A percentile compares a stretch with the other conserved stretches of the same genome.
Conservation (phyloP, 495 filamentous ascomycete genomes). For the Xylaria nigripes region DNA sequence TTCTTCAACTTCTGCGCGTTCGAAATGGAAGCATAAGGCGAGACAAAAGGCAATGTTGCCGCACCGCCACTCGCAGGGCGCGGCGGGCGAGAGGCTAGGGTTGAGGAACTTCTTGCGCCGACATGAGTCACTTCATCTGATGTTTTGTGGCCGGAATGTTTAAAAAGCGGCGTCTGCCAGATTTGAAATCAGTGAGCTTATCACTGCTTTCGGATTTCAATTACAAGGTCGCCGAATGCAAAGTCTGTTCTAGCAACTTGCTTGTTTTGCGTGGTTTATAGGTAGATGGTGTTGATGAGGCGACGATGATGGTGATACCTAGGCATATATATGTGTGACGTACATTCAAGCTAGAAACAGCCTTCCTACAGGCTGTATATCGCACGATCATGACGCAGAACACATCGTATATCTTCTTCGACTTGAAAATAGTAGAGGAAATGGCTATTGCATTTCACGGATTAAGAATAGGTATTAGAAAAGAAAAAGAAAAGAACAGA, state of each 20-base stretch:
- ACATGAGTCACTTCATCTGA: constrained; percentile 7
- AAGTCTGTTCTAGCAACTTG: not conserved
- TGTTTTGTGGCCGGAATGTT: constrained; percentile 10
- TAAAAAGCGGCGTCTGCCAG: constrained; percentile 18
- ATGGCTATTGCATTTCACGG: not conserved
- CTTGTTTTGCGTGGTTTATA: not conserved
- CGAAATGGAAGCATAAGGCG: constrained; percentile 29
- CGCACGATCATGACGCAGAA: constrained; percentile 24
- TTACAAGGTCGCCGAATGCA: not conserved
- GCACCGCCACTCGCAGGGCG: constrained; percentile 19
- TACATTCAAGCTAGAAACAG: constrained; percentile 23
- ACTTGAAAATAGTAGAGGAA: not conserved
- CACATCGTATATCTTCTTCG: constrained; percentile 17
- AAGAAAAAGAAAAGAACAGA: not conserved
- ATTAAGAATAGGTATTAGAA: no score
- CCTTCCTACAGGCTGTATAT: constrained; percentile 24
- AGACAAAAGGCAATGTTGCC: constrained; percentile 19
- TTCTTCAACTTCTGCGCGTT: constrained; percentile 37
- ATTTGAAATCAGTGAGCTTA: not conserved
- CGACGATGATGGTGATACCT: not conserved
- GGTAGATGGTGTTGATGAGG: not conserved
- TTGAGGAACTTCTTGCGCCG: not conserved
- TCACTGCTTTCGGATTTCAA: not conserved
- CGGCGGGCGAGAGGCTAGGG: constrained; percentile 12
- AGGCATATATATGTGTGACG: constrained; percentile 11